Percentiles rank a stretch among this genome's conserved stretches.
phyloP scores from a whole-genome alignment of 2,329 filamentous ascomycete genomes.

The Cladophialophora immunda region DNA sequence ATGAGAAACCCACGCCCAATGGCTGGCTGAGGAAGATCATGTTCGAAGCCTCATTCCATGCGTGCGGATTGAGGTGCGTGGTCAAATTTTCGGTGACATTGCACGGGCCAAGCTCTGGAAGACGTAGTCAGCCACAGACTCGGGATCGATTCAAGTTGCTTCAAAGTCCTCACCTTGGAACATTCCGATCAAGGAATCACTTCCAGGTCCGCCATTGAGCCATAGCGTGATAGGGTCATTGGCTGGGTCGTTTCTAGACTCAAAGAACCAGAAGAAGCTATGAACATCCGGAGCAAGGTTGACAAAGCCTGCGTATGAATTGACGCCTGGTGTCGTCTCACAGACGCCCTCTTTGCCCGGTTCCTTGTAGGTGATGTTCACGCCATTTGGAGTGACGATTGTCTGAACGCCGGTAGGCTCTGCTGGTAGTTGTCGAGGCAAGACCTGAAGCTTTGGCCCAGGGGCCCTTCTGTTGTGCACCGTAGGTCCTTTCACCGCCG shows the following conservation, averaged over 20 bases:
- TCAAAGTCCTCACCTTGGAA: constrained; percentile 48
- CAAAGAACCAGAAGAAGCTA: constrained; percentile 66
- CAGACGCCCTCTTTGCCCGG: constrained; percentile 61
- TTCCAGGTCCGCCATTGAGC: constrained; percentile 55
- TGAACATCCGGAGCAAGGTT: constrained; percentile 62
- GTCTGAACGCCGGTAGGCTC: constrained; percentile 50
- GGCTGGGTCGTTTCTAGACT: constrained; percentile 60
- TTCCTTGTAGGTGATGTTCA: constrained; percentile 67
- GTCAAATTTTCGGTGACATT: constrained; percentile 55
- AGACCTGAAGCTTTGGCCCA: constrained; percentile 35
- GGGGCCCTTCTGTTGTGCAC: constrained; percentile 32
- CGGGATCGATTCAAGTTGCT: not conserved
- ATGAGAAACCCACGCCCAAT: constrained; percentile 66
- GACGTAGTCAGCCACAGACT: constrained; percentile 31
- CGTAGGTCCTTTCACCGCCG: constrained; percentile 31
- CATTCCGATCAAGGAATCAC: constrained; percentile 53
- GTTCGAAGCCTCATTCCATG: constrained; percentile 68
- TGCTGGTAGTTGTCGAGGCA: constrained; percentile 48
- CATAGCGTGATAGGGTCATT: constrained; percentile 54
- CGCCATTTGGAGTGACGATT: constrained; percentile 52
- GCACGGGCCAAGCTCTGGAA: constrained; percentile 53
- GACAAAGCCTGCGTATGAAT: constrained; percentile 65
- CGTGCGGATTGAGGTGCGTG: constrained; percentile 64
- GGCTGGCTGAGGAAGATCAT: constrained; percentile 70
- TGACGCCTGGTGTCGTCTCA: constrained; percentile 64